These are phyloP conservation scores for Agrostemma githago DNA, from an alignment of 148 eudicot genomes.

Conservation along the genomic window DNA sequence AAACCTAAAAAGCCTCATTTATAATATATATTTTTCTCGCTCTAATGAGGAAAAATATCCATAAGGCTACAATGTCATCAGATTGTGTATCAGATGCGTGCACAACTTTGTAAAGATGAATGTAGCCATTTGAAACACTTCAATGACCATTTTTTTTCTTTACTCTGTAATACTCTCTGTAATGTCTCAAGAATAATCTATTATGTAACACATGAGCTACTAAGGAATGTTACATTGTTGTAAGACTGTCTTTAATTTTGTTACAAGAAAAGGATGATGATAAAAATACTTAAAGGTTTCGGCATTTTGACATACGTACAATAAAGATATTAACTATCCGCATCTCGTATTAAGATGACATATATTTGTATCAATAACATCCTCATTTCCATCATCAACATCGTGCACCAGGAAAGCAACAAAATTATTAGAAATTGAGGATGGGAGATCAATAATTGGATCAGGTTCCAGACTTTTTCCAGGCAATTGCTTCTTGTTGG, in stretches of 20 bases:
- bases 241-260: not conserved
- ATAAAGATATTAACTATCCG: too few relatives aligned
- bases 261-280: not conserved
- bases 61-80: slow-evolving; percentile 17
- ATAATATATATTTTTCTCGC: not conserved
- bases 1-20: not conserved
- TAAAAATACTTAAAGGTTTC: too few relatives aligned
- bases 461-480: too few relatives aligned
- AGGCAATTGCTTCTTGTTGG: too few relatives aligned
- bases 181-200: slow-evolving; percentile 14
- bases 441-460: too few relatives aligned
- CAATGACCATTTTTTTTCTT: not conserved
- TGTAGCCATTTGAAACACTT: not conserved
- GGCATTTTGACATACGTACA: too few relatives aligned
- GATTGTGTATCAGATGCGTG: slow-evolving; percentile 17
- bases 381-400: too few relatives aligned
- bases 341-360: too few relatives aligned
- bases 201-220: not conserved
- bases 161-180: not conserved
- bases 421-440: too few relatives aligned
- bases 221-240: not conserved
- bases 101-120: not conserved
- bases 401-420: too few relatives aligned
- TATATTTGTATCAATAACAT: too few relatives aligned
- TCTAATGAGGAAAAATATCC: slow-evolving; percentile 15